These are phyloP conservation scores for Mucor indicus DNA, from an alignment of 371 early-diverging fungal genomes.

Conservation along the genomic window DNA sequence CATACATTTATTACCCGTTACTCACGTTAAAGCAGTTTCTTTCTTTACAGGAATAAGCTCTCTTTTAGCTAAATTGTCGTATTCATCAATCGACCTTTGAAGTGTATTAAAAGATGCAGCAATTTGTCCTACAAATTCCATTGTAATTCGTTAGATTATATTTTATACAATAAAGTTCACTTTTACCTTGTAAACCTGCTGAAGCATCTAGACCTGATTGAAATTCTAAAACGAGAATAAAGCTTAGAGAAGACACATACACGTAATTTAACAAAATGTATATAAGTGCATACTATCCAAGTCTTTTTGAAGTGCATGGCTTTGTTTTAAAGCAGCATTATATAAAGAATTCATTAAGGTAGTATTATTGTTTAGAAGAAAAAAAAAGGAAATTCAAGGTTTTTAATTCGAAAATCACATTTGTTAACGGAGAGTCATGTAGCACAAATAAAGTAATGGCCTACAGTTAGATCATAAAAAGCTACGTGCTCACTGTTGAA, in stretches of 20 bases:
- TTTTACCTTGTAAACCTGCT: slow-evolving; percentile 62
- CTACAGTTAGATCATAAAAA: no score
- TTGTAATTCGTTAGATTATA: no score
- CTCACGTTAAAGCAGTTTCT: slow-evolving; percentile 71
- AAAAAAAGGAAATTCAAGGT: no score
- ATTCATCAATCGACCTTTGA: slow-evolving; percentile 70
- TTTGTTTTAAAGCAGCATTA: slow-evolving; percentile 62
- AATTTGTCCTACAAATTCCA: slow-evolving; percentile 79
- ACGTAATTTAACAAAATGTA: no score
- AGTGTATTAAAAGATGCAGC: slow-evolving; percentile 63
- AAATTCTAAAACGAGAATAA: slow-evolving; percentile 31
- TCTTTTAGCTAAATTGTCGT: slow-evolving; percentile 68
- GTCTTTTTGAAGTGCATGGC: slow-evolving; percentile 53
- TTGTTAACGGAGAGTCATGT: no score
- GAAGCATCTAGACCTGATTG: slow-evolving; percentile 58
- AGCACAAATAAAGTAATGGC: no score
- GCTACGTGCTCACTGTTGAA: no score
- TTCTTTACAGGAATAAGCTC: slow-evolving; percentile 74
- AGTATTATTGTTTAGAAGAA: no score
- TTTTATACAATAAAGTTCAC: no score
- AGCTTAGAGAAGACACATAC: no score
- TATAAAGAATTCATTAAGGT: slow-evolving; percentile 68
- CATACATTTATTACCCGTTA: no score
- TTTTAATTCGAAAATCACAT: no score
- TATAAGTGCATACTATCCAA: slow-evolving; percentile 34